Conservation (phyloP, 441 rosid species). For the Croton setiger region DNA sequence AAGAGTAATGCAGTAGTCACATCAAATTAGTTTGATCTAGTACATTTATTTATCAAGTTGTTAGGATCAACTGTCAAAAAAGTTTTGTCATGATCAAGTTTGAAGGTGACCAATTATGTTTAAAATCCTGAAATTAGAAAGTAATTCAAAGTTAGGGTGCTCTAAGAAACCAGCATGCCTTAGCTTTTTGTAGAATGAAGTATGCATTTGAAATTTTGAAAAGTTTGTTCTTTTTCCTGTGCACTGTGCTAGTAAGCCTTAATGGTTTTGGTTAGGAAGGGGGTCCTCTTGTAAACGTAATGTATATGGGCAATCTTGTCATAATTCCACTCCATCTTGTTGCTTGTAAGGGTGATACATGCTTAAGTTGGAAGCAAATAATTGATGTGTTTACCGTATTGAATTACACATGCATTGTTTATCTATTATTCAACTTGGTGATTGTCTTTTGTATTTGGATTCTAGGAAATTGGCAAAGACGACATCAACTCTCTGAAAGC, state of each 20-base stretch:
- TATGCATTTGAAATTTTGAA: not conserved
- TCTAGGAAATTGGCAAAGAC: slow-evolving; percentile 48
- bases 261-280: not conserved
- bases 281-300: not conserved
- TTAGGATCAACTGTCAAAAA: too few relatives aligned
- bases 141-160: not conserved
- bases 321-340: not conserved
- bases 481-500: slow-evolving; percentile 52
- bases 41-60: too few relatives aligned
- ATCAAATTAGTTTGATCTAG: not conserved
- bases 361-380: not conserved
- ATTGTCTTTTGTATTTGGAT: slow-evolving; percentile 1
- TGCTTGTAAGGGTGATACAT: not conserved
- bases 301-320: not conserved
- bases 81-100: too few relatives aligned
- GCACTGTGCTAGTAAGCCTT: not conserved
- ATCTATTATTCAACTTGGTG: not conserved
- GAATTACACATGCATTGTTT: not conserved
- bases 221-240: not conserved
- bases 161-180: not conserved
- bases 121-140: too few relatives aligned
- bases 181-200: not conserved
- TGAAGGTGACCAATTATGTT: too few relatives aligned
- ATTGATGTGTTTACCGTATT: not conserved
- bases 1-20: not conserved